Conservation (phyloP, 192 early-diverging fungal genomes). For the Diversispora eburnea region DNA sequence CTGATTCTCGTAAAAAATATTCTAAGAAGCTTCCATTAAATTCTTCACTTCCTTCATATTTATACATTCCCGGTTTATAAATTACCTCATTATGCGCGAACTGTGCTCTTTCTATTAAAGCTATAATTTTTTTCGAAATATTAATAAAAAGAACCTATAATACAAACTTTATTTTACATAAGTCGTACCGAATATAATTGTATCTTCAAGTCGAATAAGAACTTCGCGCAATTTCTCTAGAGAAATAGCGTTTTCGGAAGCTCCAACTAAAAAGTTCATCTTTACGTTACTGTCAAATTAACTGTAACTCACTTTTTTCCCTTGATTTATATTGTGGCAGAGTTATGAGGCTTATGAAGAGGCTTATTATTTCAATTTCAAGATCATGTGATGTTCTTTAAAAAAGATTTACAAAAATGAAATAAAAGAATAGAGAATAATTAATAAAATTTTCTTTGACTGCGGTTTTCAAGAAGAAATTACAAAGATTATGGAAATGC, state of each 20-base stretch:
- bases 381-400: too few species aligned
- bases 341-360: too few species aligned
- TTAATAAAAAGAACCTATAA: not conserved
- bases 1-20: conserved; percentile 88
- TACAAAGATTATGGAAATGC: too few species aligned
- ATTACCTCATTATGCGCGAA: conserved; percentile 81
- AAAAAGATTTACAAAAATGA: too few species aligned
- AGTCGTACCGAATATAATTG: conserved; percentile 79
- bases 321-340: too few species aligned
- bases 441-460: too few species aligned
- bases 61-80: conserved; percentile 67
- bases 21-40: conserved; percentile 80
- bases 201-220: conserved; percentile 93
- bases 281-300: too few species aligned
- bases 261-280: conserved; percentile 21
- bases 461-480: too few species aligned
- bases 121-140: conserved; percentile 42
- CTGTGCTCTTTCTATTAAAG: conserved; percentile 91
- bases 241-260: conserved; percentile 4
- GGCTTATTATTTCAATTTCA: too few species aligned
- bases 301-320: too few species aligned
- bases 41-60: conserved; percentile 56
- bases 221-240: conserved; percentile 57
- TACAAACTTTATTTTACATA: not conserved
- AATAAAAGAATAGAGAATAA: too few species aligned